Percentiles rank a stretch among this genome's conserved stretches.
These are phyloP conservation scores for Rubroshorea leprosula DNA, from an alignment of 345 rosid species.

Conservation along the genomic window DNA sequence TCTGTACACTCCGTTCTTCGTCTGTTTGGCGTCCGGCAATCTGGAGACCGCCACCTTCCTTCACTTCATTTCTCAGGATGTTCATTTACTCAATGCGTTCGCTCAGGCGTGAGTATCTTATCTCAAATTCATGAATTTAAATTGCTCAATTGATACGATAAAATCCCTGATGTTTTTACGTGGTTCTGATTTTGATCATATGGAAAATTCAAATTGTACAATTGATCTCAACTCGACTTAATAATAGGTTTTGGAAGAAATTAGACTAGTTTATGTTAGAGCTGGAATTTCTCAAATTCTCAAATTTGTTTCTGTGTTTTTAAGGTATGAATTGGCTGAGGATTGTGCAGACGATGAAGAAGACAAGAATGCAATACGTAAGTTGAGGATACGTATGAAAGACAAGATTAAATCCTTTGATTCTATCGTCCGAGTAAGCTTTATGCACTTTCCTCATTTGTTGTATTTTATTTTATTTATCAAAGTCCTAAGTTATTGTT, in stretches of 20 bases:
- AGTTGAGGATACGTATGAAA: constrained; percentile 35
- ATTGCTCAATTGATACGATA: not conserved
- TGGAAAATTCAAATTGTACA: not conserved
- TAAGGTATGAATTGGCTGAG: constrained; percentile 44
- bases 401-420: constrained; percentile 31
- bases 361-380: constrained; percentile 33
- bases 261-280: not conserved
- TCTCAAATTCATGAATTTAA: not conserved
- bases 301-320: not conserved
- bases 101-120: constrained; percentile 30
- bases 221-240: not conserved
- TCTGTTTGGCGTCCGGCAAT: constrained; percentile 40
- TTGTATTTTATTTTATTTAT: not conserved
- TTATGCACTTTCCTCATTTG: not conserved
- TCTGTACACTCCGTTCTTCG: constrained; percentile 39
- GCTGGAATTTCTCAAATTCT: not conserved
- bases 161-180: too few relatives aligned
- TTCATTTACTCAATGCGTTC: constrained; percentile 36
- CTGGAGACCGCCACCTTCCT: constrained; percentile 26
- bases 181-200: not conserved
- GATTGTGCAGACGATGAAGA: constrained; percentile 59
- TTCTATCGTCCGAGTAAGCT: constrained; percentile 27
- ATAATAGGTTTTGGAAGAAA: too few relatives aligned
- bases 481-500: constrained; percentile 5
- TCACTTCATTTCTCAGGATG: constrained; percentile 34